Evolutionary conservation across 345 rosid genomes (phyloP), one percentile per base, ranked within the genome.

Genomic region (Cochlearia excelsa): DNA sequence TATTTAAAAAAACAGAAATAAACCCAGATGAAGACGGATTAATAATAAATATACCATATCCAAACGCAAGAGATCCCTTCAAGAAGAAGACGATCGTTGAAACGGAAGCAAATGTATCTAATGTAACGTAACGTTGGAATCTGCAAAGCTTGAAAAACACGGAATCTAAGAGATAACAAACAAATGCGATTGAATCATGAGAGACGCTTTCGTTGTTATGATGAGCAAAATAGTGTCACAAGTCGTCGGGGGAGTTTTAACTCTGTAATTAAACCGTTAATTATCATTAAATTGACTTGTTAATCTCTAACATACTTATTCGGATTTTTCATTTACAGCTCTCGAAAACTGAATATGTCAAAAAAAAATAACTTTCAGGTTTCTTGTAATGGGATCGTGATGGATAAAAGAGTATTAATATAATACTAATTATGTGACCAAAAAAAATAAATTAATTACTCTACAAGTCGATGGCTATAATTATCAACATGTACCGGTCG

Each of bases 251-350:
- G 69, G 27, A 30, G 30, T 42, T 63, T 57, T 63, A 49, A 63
- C 59, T 64, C 39, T 33, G 70, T 42, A 38, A 70, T 73, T 58
- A 60, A 67, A 71, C 54, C 76, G 76, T 65, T 66, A 10, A 16
- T 3, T 2, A 33, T 33, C 37, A 30, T 29, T 53, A 53, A 6
- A 26, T 39, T 56, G n/a, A 6, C 4, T 5, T 33, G 23, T 50
- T 11, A 37, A 26, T 43, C 43, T 38, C 23, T 16, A 16, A 16
- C 23, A 16, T 16, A 16, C 23, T 16, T 16, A 16, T 16, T 16
- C 23, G 23, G 23, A 16, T 16, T 16, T 16, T 16, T 16, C 23
- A 16, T 16, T 16, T 16, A 16, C 23, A 16, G 23, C 23, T 16
- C 23, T 16, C 23, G 23, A 16, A 16, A 16, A 0, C 23, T 16